Evolutionary conservation across 495 filamentous ascomycete genomes (phyloP), one percentile per base, ranked within the genome.

Genomic region (Xylaria palmicola): DNA sequence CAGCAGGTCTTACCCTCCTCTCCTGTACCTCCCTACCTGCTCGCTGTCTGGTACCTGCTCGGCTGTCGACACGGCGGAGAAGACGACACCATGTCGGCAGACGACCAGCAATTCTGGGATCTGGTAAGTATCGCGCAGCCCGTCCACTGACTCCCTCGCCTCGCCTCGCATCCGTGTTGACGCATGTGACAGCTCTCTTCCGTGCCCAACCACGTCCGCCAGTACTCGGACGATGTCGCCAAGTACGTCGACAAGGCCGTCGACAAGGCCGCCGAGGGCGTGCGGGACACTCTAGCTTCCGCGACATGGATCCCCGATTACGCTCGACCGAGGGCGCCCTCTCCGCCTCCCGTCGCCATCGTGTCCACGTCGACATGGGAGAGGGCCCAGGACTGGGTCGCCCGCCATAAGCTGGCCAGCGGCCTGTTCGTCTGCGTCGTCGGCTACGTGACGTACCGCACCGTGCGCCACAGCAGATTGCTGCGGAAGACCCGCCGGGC

Each of bases 211-310:
- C 86, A 91, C 65, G 82, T 93, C 76, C 82, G 79, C 56, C 75
- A 76, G 34, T 87, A 87, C 72, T 84, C 87, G 5, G 73, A 76
- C 63, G 75, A 87, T 29, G 83, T 90, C 62, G 90, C 90, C 60
- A 87, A 92, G 56, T 86, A 86, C 40, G 84, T 96, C 72, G 89
- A 97, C 69, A 80, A 81, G 44, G 81, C 90, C 50, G 84, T 93
- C 71, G 90, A 96, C 64, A 72, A 79, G 53, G 85, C 88, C 34
- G 86, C 92, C 20, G 76, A 75, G 12, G 73, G 72, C 22, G 68
- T 94, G 32, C 80, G 88, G 60, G 84, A 90, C 39, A 77, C 82
- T 0, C 71, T 93, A 39, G 81, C 85, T 1, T 72, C 82, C 17
- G 81, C 86, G 53, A 69, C 80, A 67, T 93, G 90, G 89, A 74